Percentiles rank a stretch among this genome's conserved stretches.
phyloP scores from a whole-genome alignment of 2,329 filamentous ascomycete genomes.

The Pestalotiopsis sp. region DNA sequence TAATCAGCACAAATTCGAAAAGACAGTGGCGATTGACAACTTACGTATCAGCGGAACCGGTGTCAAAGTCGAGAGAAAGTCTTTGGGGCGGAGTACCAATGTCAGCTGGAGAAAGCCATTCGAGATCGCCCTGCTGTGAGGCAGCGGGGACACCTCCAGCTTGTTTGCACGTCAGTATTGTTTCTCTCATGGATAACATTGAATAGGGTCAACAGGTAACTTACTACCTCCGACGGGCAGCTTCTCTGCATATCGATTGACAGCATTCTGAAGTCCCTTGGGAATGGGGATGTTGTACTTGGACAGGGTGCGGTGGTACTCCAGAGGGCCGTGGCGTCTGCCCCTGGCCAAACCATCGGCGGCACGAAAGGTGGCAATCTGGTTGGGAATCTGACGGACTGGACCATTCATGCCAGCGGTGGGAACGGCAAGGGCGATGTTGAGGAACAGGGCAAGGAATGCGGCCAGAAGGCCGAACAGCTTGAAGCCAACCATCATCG shows the following conservation, averaged over 20 bases:
- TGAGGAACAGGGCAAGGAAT: constrained; percentile 21
- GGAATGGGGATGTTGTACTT: constrained; percentile 37
- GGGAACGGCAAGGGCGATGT: background rate
- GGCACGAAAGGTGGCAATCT: constrained; percentile 10
- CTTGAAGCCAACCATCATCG: constrained; percentile 22
- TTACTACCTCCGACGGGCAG: constrained; percentile 20
- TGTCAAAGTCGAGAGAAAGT: constrained; percentile 54
- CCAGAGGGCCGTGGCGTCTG: constrained; percentile 25
- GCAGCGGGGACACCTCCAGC: constrained; percentile 37
- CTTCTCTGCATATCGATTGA: constrained; percentile 27
- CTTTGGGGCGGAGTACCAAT: constrained; percentile 52
- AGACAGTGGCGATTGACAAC: constrained; percentile 36
- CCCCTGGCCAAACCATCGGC: constrained; percentile 11
- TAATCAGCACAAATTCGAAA: background rate
- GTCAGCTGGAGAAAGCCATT: constrained; percentile 46
- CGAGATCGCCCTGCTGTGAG: constrained; percentile 43
- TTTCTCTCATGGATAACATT: background rate
- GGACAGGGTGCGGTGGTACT: constrained; percentile 32
- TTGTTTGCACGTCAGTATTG: constrained; percentile 24
- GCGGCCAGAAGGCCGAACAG: constrained; percentile 23
- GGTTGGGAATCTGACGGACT: background rate
- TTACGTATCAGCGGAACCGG: constrained; percentile 64
- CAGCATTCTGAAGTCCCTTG: constrained; percentile 27
- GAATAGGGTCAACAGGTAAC: background rate
- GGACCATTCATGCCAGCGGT: constrained; percentile 4